Base-by-base conservation (phyloP, 805 yeast genomes). In the Myxozyma lipomycoides region DNA sequence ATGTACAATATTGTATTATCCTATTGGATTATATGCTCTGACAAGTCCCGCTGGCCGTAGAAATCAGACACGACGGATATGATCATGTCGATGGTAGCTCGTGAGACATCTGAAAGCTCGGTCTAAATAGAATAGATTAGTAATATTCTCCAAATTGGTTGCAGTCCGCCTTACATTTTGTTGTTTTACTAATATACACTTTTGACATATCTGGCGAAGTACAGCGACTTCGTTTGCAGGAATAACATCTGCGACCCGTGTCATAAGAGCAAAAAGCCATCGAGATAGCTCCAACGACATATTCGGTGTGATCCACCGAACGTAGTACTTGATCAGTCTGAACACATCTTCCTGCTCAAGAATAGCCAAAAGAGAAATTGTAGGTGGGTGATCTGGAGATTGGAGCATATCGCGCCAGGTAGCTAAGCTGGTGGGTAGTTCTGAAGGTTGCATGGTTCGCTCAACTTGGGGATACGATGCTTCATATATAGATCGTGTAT, bases 321-420 rank as follows among this genome's bases (percentile, higher is more conserved):
- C 66, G 43, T 65, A 67, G 59, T 74, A 75, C n/a, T 70, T 71
- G 6, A 72, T 47, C 40, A 75, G 60, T 41, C 71, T 66, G 40
- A 74, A 60, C 18, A 64, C 61, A 38, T 65, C 63, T 3, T 56
- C 59, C 38, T 72, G 74, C 40, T 67, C 71, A n/a, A 76, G 46
- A 1, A 67, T 65, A 2, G 63, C 62, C 19, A 73, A 40, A 9
- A 67, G 49, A 4, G 59, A 63, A 4, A 53, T 45, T 9, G 66
- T 61, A 3, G 78, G 77, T 7, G 52, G 48, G 2, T 66, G 60
- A 6, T 58, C 55, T 18, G 67, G 64, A 17, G 66, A 61, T 46
- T 67, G 64, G 1, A 75, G 61, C 48, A 67, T 70, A 6, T 59
- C 59, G 49, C 74, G 73, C 81, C 81, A 77, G 15, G 68, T 64